A percentile compares a stretch with the other conserved stretches of the same genome.
Conservation (phyloP, 495 filamentous ascomycete genomes). For the Xylaria grammica region DNA sequence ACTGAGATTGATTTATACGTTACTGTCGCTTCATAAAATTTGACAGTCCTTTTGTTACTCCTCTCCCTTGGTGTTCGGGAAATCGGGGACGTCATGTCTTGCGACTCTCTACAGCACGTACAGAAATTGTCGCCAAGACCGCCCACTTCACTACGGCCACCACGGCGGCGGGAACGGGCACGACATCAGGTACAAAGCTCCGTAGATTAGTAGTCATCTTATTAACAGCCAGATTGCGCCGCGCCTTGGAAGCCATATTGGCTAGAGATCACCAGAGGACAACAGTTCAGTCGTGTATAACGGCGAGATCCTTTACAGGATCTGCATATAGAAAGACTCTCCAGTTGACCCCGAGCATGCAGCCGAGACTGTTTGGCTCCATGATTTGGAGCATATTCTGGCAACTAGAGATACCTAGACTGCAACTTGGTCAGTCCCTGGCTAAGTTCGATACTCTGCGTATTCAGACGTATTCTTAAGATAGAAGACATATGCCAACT, state of each 20-base stretch:
- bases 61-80: constrained; percentile 1
- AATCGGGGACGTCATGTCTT: constrained; percentile 1
- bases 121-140: constrained; percentile 1
- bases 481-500: constrained; percentile 9
- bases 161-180: not conserved
- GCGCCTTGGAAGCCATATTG: not conserved
- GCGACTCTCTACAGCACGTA: not conserved
- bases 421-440: constrained; percentile 24
- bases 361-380: constrained; percentile 1
- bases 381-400: constrained; percentile 24
- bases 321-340: not conserved
- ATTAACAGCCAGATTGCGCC: not conserved
- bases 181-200: not conserved
- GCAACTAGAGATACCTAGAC: constrained; percentile 15
- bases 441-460: constrained; percentile 16
- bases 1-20: constrained; percentile 1
- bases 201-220: not conserved
- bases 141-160: not conserved
- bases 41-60: not conserved
- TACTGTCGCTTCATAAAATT: not conserved
- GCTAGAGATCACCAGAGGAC: constrained; percentile 1
- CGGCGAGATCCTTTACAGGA: constrained; percentile 2
- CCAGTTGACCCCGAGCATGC: not conserved
- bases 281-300: not conserved
- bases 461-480: constrained; percentile 15